Percentiles rank a stretch among this genome's conserved stretches.
phyloP scores from a whole-genome alignment of 2,329 filamentous ascomycete genomes.

The Herpomyces periplanetae region DNA sequence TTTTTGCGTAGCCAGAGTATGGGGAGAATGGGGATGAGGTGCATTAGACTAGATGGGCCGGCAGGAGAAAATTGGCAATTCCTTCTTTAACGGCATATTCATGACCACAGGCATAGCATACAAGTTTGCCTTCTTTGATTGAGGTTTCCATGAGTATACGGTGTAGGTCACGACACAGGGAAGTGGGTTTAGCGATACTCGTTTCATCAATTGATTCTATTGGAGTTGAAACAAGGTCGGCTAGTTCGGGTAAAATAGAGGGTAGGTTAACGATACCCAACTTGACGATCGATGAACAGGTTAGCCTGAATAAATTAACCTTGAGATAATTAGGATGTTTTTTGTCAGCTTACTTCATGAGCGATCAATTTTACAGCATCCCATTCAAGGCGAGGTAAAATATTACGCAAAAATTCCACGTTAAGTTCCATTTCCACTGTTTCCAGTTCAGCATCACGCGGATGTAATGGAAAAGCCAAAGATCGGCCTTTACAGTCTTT shows the following conservation, averaged over 20 bases:
- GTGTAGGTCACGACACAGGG: slow-evolving; percentile 37
- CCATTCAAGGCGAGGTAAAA: slow-evolving; percentile 68
- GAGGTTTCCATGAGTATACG: slow-evolving; percentile 53
- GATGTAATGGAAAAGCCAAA: slow-evolving; percentile 56
- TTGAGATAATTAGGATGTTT: too few species aligned
- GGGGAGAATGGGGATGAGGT: too few species aligned
- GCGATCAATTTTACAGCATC: slow-evolving; percentile 31
- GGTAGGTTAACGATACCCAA: slow-evolving; percentile 39
- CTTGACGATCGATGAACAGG: too few species aligned
- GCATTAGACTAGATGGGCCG: slow-evolving; percentile 38
- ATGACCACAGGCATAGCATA: slow-evolving; percentile 64
- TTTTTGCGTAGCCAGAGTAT: too few species aligned
- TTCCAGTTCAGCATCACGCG: slow-evolving; percentile 60
- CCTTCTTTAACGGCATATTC: slow-evolving; percentile 83
- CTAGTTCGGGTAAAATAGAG: slow-evolving; percentile 6
- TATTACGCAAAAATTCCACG: slow-evolving; percentile 35
- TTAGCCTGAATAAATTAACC: too few species aligned
- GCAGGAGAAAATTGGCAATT: slow-evolving; percentile 77
- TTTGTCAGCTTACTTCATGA: slow-evolving; percentile 31
- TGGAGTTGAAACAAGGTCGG: slow-evolving; percentile 6
- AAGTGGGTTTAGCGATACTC: slow-evolving; percentile 19
- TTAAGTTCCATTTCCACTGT: slow-evolving; percentile 48
- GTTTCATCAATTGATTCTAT: slow-evolving; percentile 10
- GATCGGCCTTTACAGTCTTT: slow-evolving; percentile 61
- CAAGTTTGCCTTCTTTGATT: slow-evolving; percentile 50